Evolutionary conservation across 192 early-diverging fungal genomes (phyloP), one percentile per base, ranked within the genome.

Genomic region (Podila epicladia): DNA sequence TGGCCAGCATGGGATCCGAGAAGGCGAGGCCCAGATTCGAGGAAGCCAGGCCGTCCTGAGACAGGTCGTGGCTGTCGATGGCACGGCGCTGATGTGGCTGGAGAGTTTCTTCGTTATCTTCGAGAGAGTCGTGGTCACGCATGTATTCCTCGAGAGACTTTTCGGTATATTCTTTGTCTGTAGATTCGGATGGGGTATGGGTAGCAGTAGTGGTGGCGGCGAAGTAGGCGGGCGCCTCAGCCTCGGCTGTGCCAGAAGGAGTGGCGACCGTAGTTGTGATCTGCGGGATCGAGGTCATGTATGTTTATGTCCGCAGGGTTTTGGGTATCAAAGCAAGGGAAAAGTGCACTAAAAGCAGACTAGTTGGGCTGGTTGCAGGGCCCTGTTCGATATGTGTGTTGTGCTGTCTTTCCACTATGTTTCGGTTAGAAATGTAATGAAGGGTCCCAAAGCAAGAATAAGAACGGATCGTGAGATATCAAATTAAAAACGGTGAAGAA

Each of bases 1-100:
- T 80, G 4, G 77, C 77, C 58, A 80, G 28, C 77, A 72, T 80
- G 38, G 77, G 77, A 58, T 80, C 71, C 48, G 77, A 80, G 58
- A 80, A 73, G 28, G 77, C 77, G 28, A 80, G 66, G 1, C 67
- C 33, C 8, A 80, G 66, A 15, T 66, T 73, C 22, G 70, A 45
- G 0, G 71, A 35, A 32, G 65, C 62, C 9, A 69, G 55, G 15
- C 26, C 62, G 38, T 73, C 62, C 5, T 72, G 68, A 4, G 50
- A 55, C 9, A 28, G 5, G 17, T 72, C 71, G 12, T 73, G 65
- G 4, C 69, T 64, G 55, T 80, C 77, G 22, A 80, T 24, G 2
- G 77, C 77, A 11, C 77, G 77, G 22, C 71, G 66, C 62, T 73
- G 77, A 17, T 72, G 31, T 6, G 76, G 70, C 51, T 73, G 77